These are phyloP conservation scores for Russula sp. DNA, from an alignment of 768 basidiomycete genomes.

Conservation along the genomic window DNA sequence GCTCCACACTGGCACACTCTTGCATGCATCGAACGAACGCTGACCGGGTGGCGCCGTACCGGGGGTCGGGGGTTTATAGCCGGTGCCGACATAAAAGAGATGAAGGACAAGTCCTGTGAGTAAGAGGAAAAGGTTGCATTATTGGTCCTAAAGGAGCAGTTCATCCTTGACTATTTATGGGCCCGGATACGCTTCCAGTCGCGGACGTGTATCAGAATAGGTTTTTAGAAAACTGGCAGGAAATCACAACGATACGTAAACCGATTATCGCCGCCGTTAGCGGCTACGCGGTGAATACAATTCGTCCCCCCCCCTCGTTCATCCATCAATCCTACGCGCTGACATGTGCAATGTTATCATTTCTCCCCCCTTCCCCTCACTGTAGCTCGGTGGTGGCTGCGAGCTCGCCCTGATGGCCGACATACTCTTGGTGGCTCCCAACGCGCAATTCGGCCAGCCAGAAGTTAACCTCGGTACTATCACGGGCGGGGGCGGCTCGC, in stretches of 20 bases:
- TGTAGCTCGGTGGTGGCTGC: conserved; percentile 92
- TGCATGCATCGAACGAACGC: no score
- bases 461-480: conserved; percentile 96
- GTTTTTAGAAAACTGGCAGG: conserved; percentile 84
- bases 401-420: conserved; percentile 97
- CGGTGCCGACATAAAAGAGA: conserved; percentile 98
- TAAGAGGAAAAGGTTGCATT: conserved; percentile 1
- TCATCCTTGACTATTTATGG: background rate
- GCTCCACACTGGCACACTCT: no score
- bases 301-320: background rate
- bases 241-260: conserved; percentile 71
- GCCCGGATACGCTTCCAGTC: conserved; percentile 43
- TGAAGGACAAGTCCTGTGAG: conserved; percentile 93
- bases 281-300: conserved; percentile 76
- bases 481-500: conserved; percentile 92
- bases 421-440: conserved; percentile 88
- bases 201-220: conserved; percentile 83
- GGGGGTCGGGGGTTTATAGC: conserved; percentile 45
- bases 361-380: no score
- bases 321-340: background rate
- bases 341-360: background rate
- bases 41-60: no score
- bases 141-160: no score
- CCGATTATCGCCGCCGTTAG: conserved; percentile 96
- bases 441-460: conserved; percentile 91